These are phyloP conservation scores for Medicago arabica DNA, from an alignment of 306 rosid genomes.

Conservation along the genomic window DNA sequence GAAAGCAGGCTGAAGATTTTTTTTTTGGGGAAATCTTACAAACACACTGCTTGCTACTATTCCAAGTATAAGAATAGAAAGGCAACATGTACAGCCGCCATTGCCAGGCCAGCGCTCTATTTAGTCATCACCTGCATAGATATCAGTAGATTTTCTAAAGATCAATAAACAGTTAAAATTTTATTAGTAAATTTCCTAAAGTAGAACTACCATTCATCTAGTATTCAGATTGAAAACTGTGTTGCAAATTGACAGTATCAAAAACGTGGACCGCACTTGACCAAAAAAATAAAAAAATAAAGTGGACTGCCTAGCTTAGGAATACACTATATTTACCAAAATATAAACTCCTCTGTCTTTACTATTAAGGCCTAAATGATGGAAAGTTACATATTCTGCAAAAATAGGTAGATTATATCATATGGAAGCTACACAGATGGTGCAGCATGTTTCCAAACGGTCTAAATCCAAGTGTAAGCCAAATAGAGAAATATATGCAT, in stretches of 20 bases:
- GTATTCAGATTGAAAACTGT: conserved; percentile 31
- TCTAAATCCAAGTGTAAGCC: conserved; percentile 11
- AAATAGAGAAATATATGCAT: conserved; percentile 21
- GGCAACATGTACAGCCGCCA: conserved; percentile 27
- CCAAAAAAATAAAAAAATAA: no score
- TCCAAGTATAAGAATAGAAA: not conserved
- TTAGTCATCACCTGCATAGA: conserved; percentile 46
- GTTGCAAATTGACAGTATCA: not conserved
- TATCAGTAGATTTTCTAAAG: conserved; percentile 17
- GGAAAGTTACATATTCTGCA: not conserved
- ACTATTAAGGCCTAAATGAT: not conserved
- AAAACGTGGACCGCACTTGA: not conserved
- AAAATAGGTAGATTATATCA: no score
- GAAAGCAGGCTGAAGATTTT: conserved; percentile 31
- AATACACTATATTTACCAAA: conserved; percentile 9
- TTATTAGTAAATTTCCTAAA: conserved; percentile 1
- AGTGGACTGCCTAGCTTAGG: conserved; percentile 3
- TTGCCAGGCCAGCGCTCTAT: conserved; percentile 21
- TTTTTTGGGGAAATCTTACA: conserved; percentile 29
- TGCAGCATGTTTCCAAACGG: not conserved
- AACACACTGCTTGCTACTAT: conserved; percentile 38
- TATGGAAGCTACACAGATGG: conserved; percentile 4
- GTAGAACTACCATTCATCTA: conserved; percentile 2
- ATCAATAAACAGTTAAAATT: conserved; percentile 11
- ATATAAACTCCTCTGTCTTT: not conserved